Base-by-base conservation (phyloP, 495 filamentous ascomycete genomes). In the Geopyxis carbonaria region DNA sequence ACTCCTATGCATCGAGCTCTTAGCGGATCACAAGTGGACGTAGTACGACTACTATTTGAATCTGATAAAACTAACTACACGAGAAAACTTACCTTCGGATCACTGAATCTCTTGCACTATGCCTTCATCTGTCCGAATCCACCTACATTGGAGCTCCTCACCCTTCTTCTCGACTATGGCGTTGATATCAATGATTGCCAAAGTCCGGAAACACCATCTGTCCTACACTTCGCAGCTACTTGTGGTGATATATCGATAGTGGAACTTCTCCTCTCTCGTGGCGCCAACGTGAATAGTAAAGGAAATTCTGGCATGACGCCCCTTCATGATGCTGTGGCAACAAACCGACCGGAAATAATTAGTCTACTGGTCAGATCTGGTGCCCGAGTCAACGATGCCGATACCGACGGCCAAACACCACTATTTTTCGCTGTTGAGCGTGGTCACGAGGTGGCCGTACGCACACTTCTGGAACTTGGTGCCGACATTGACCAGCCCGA, bases 191-290 rank as follows among this genome's bases (percentile, higher is more conserved):
- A 39, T 18, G n/a, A 6, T n/a, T 7, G 9, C 11, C n/a, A n/a
- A n/a, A n/a, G n/a, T 39, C 36, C 36, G 2, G 20, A 5, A 25
- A 7, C 16, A 34, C 28, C 11, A 24, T 50, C 35, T 6, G 34
- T 48, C 4, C 37, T 56, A 13, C 43, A 53, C 6, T 20, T 40
- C 16, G 54, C 53, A 11, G 43, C 53, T 6, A 13, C 2, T 4
- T 30, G 28, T 8, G 48, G 45, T 0, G 23, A 47, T 14, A 11
- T 35, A 5, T 34, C 43, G 7, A 51, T 48, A 22, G 22, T 48
- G n/a, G 25, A 29, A 22, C 30, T 34, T 15, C 36, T 57, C 16
- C 32, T 57, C 0, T 24, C 27, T 5, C 19, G 34, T 23, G 53
- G 48, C 9, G 54, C 53, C 15, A 35, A 43, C 34, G 38, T 36